Percentiles rank a stretch among this genome's conserved stretches.
phyloP scores from a whole-genome alignment of 2,329 filamentous ascomycete species.

The Sarocladium oryzae region DNA sequence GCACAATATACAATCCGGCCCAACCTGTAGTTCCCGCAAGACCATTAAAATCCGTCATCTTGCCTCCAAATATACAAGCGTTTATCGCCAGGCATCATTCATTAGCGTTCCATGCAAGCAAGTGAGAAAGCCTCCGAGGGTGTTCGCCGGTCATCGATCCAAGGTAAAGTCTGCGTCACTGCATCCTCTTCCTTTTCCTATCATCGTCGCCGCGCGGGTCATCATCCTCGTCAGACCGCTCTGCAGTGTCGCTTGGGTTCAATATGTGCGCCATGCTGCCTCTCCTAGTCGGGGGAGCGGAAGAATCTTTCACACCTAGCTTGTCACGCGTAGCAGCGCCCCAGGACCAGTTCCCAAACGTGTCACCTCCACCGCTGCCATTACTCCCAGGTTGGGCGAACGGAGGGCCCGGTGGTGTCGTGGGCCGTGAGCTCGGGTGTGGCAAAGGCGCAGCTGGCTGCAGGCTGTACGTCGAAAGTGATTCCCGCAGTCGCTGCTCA shows the following conservation, averaged over 20 bases:
- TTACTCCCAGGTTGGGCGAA: slow-evolving; percentile 32
- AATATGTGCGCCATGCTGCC: slow-evolving; percentile 59
- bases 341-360: slow-evolving; percentile 53
- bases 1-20: neutral
- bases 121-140: neutral
- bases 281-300: slow-evolving; percentile 48
- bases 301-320: slow-evolving; percentile 46
- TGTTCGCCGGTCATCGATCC: neutral
- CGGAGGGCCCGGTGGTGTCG: slow-evolving; percentile 46
- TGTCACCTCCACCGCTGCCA: slow-evolving; percentile 30
- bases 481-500: slow-evolving; percentile 51
- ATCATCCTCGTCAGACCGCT: slow-evolving; percentile 50
- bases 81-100: neutral
- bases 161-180: slow-evolving; percentile 24
- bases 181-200: slow-evolving; percentile 55
- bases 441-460: slow-evolving; percentile 32
- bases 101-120: neutral
- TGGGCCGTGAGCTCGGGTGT: slow-evolving; percentile 43
- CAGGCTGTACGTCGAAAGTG: slow-evolving; percentile 48
- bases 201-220: slow-evolving; percentile 50
- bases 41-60: neutral
- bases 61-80: neutral
- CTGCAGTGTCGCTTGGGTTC: slow-evolving; percentile 52
- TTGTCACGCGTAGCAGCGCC: slow-evolving; percentile 40
- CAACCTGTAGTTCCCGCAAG: neutral